Conservation (phyloP, 1,284 basidiomycete genomes). For the Cystobasidium sp. region DNA sequence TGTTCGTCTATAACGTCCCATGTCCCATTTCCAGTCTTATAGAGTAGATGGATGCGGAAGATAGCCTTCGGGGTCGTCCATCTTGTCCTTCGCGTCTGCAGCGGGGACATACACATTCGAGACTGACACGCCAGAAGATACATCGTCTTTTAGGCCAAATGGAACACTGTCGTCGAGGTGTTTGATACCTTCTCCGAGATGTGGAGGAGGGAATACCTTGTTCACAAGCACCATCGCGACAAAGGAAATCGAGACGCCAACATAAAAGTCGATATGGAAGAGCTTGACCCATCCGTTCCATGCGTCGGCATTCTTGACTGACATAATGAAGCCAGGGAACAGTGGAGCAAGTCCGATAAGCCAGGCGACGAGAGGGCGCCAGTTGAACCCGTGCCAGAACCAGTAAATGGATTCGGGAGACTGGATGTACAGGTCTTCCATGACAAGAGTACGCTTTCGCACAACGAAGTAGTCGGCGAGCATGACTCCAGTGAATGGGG, state of each 20-base stretch:
- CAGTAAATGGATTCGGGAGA: slow-evolving; percentile 39
- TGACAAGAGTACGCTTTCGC: slow-evolving; percentile 28
- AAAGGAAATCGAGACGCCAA: slow-evolving; percentile 12
- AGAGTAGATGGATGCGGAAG: slow-evolving; percentile 4
- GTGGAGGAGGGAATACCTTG: slow-evolving; percentile 10
- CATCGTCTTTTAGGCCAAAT: slow-evolving; percentile 4
- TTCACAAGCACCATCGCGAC: neutral
- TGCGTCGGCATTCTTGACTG: slow-evolving; percentile 4
- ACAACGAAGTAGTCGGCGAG: slow-evolving; percentile 44
- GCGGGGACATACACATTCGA: neutral
- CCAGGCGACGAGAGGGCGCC: slow-evolving; percentile 50
- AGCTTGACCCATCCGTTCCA: slow-evolving; percentile 22
- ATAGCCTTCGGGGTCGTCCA: slow-evolving; percentile 11
- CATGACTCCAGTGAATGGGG: slow-evolving; percentile 32
- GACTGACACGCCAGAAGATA: neutral
- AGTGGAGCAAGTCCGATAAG: slow-evolving; percentile 21
- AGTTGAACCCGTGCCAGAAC: slow-evolving; percentile 47
- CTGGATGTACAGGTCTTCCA: slow-evolving; percentile 28
- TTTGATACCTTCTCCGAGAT: slow-evolving; percentile 11
- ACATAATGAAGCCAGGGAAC: slow-evolving; percentile 22
- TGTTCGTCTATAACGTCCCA: neutral
- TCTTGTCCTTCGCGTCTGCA: slow-evolving; percentile 1
- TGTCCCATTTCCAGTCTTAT: neutral
- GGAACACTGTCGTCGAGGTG: slow-evolving; percentile 4
- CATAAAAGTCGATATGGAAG: slow-evolving; percentile 20